A percentile compares a stretch with the other conserved stretches of the same genome.
Evolutionary conservation across 108 stramenopile genomes (phyloP).

Genomic region (Pseudonitzschia multistriata): DNA sequence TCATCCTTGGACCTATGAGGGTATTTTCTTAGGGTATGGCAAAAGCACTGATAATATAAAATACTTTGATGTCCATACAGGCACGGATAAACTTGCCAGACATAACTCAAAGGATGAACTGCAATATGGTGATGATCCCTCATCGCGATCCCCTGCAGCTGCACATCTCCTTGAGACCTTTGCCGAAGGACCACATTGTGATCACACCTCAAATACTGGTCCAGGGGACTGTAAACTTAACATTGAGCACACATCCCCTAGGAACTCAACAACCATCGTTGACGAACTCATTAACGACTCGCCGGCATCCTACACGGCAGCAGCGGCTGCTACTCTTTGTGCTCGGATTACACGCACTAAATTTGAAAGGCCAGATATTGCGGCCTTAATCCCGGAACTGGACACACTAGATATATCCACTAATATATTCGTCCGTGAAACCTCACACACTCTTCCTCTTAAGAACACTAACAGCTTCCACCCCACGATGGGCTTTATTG

Average conservation of each 20-base stretch:
- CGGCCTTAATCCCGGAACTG: background rate
- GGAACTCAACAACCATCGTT: background rate
- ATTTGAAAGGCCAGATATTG: background rate
- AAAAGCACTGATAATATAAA: conserved; percentile 3
- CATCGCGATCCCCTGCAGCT: background rate
- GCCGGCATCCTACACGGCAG: background rate
- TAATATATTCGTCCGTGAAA: background rate
- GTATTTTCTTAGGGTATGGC: conserved; percentile 20
- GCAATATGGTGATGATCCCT: conserved; percentile 2
- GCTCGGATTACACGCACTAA: background rate
- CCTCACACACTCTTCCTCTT: background rate
- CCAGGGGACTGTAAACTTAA: too few relatives aligned
- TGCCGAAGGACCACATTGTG: too few relatives aligned
- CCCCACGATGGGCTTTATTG: background rate
- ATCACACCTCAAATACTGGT: too few relatives aligned
- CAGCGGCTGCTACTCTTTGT: background rate
- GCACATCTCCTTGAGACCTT: conserved; percentile 6
- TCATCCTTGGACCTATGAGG: conserved; percentile 1
- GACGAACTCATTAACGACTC: background rate
- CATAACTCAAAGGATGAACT: conserved; percentile 12
- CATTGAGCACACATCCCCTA: background rate
- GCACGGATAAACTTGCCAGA: background rate
- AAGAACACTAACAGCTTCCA: background rate
- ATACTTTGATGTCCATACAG: conserved; percentile 2
- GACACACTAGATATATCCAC: background rate